A percentile compares a stretch with the other conserved stretches of the same genome.
These are phyloP conservation scores for Penicillium desertorum DNA, from an alignment of 495 filamentous ascomycete species.

Conservation along the genomic window DNA sequence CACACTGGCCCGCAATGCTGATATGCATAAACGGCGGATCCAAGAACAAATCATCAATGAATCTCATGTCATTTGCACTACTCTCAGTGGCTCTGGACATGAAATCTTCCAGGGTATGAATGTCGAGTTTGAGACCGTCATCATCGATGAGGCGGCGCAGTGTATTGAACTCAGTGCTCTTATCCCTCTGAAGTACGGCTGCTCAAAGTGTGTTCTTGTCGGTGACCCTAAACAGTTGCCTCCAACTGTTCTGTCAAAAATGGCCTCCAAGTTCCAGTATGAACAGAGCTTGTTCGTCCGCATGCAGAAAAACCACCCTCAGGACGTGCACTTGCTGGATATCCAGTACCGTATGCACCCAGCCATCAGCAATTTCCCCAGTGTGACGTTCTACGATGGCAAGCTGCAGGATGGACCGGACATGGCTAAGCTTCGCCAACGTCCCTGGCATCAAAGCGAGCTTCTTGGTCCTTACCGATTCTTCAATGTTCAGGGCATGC, in stretches of 20 bases:
- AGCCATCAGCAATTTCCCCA: conserved; percentile 87
- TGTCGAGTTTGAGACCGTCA: conserved; percentile 96
- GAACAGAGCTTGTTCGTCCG: conserved; percentile 97
- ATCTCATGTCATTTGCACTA: conserved; percentile 91
- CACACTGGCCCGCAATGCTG: conserved; percentile 70
- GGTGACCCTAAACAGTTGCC: conserved; percentile 97
- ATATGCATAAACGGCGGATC: conserved; percentile 76
- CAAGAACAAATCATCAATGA: conserved; percentile 89
- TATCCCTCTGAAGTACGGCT: conserved; percentile 96
- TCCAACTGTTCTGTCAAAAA: conserved; percentile 90
- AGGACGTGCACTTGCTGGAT: conserved; percentile 91
- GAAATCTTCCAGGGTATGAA: conserved; percentile 95
- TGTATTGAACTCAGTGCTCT: conserved; percentile 96
- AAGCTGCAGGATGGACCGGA: conserved; percentile 77
- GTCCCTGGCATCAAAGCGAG: conserved; percentile 80
- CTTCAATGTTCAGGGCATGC: conserved; percentile 90
- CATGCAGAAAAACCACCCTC: conserved; percentile 89
- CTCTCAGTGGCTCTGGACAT: conserved; percentile 91
- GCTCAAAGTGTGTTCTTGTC: conserved; percentile 93
- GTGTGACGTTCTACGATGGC: conserved; percentile 86
- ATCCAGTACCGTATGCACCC: conserved; percentile 99
- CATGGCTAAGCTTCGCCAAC: conserved; percentile 71
- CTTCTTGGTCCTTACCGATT: conserved; percentile 93
- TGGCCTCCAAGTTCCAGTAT: conserved; percentile 89
- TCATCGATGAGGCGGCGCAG: conserved; percentile 97